Percentiles rank a stretch among this genome's conserved stretches.
Evolutionary conservation across 2,329 filamentous ascomycete genomes (phyloP).

Genomic region (Cordyceps tenuipes): DNA sequence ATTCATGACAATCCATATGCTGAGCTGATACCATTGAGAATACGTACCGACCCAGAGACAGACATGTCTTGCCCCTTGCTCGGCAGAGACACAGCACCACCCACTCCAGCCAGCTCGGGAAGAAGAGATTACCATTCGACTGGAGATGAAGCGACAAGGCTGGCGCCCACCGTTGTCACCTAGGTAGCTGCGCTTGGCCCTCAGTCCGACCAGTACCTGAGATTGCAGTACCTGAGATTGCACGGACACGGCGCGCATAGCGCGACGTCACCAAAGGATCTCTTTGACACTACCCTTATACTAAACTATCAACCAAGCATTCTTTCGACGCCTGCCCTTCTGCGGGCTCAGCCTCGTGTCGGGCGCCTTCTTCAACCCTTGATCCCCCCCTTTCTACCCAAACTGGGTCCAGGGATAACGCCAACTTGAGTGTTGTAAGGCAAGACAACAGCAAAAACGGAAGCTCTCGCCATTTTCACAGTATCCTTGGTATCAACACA

Average conservation of each 20-base stretch:
- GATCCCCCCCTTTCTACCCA: neutral
- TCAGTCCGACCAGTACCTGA: conserved; percentile 8
- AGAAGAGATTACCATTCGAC: neutral
- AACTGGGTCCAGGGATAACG: neutral
- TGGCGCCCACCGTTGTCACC: neutral
- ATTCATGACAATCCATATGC: neutral
- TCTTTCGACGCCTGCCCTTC: neutral
- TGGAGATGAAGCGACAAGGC: conserved; percentile 1
- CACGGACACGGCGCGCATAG: conserved; percentile 4
- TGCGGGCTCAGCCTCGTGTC: neutral
- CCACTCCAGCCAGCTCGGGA: neutral
- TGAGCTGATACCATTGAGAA: neutral
- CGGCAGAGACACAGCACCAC: neutral
- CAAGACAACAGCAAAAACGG: neutral
- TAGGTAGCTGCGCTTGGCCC: conserved; percentile 4
- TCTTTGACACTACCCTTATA: neutral
- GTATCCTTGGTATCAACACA: too few relatives aligned
- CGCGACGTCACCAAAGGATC: neutral
- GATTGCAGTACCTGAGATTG: conserved; percentile 12
- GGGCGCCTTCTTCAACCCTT: neutral
- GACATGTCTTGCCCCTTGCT: neutral
- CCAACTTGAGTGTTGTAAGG: neutral
- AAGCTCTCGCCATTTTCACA: neutral
- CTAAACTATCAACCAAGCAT: neutral
- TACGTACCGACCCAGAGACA: neutral